phyloP scores from a whole-genome alignment of 2,329 filamentous ascomycete genomes.

The Colletotrichum tamarilloi region DNA sequence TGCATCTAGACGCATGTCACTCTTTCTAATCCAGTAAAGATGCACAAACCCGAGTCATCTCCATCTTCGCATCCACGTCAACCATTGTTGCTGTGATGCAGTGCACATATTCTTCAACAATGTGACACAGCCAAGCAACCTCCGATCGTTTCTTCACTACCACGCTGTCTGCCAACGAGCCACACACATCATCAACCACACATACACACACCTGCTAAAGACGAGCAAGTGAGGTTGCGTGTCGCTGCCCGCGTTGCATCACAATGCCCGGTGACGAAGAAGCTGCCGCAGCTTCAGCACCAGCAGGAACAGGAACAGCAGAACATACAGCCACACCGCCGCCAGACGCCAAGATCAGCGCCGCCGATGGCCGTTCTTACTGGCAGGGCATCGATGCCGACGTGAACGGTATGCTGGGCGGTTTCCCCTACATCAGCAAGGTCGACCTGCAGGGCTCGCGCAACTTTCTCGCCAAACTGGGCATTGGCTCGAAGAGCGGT shows the following conservation, averaged over 20 bases:
- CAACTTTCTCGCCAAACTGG: constrained; percentile 76
- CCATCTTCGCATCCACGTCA: neutral
- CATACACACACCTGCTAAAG: neutral
- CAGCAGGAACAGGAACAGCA: neutral
- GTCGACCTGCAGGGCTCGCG: constrained; percentile 77
- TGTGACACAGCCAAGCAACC: constrained; percentile 21
- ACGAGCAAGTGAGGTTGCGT: constrained; percentile 9
- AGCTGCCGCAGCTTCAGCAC: constrained; percentile 9
- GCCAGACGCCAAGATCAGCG: constrained; percentile 49
- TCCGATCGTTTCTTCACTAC: constrained; percentile 24
- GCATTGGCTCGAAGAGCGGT: constrained; percentile 51
- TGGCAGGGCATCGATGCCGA: constrained; percentile 59
- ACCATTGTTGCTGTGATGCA: constrained; percentile 2
- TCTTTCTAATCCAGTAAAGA: neutral
- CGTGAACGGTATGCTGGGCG: constrained; percentile 82
- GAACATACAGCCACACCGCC: constrained; percentile 26
- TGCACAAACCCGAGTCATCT: constrained; percentile 6
- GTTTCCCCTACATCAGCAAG: constrained; percentile 71
- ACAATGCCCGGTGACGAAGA: constrained; percentile 17
- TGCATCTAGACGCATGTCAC: neutral
- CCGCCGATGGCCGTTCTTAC: constrained; percentile 53
- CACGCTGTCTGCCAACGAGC: constrained; percentile 12
- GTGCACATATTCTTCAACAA: constrained; percentile 32
- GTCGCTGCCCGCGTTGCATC: constrained; percentile 9
- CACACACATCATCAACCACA: constrained; percentile 6